Evolutionary conservation across 768 basidiomycete species (phyloP).

Genomic region (Botryobasidium botryosum): DNA sequence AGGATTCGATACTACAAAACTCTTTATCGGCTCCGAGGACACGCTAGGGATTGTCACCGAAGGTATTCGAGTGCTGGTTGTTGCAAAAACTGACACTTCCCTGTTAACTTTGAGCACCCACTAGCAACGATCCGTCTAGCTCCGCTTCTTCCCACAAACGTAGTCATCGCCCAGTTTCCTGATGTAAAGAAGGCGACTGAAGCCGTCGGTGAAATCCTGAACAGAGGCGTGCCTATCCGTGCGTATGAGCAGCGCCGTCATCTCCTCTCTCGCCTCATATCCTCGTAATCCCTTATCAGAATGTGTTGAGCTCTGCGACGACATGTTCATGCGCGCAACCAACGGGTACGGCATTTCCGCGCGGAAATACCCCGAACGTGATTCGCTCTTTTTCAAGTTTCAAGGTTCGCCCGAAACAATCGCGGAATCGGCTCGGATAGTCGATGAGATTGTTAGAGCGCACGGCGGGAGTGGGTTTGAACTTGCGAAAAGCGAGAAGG

Average conservation of each 20-base stretch:
- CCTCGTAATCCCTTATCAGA: slow-evolving; percentile 26
- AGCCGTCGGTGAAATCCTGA: slow-evolving; percentile 69
- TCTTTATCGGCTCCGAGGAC: slow-evolving; percentile 78
- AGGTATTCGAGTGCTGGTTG: slow-evolving; percentile 31
- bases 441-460: slow-evolving; percentile 43
- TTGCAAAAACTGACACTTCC: no score
- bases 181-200: slow-evolving; percentile 58
- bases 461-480: slow-evolving; percentile 53
- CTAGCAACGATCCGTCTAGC: slow-evolving; percentile 68
- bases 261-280: not conserved
- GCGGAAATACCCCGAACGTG: slow-evolving; percentile 44
- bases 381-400: slow-evolving; percentile 84
- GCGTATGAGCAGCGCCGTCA: slow-evolving; percentile 20
- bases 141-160: slow-evolving; percentile 64
- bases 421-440: slow-evolving; percentile 36
- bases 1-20: slow-evolving; percentile 73
- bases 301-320: slow-evolving; percentile 79
- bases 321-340: slow-evolving; percentile 63
- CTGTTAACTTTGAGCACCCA: no score
- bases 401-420: slow-evolving; percentile 55
- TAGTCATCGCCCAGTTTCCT: slow-evolving; percentile 78
- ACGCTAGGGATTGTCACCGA: slow-evolving; percentile 81
- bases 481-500: slow-evolving; percentile 56
- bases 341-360: slow-evolving; percentile 43
- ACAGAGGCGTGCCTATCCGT: slow-evolving; percentile 61